Evolutionary conservation across 2,329 filamentous ascomycete genomes (phyloP), one percentile per base, ranked within the genome.

Genomic region (Beauveria medogensis): DNA sequence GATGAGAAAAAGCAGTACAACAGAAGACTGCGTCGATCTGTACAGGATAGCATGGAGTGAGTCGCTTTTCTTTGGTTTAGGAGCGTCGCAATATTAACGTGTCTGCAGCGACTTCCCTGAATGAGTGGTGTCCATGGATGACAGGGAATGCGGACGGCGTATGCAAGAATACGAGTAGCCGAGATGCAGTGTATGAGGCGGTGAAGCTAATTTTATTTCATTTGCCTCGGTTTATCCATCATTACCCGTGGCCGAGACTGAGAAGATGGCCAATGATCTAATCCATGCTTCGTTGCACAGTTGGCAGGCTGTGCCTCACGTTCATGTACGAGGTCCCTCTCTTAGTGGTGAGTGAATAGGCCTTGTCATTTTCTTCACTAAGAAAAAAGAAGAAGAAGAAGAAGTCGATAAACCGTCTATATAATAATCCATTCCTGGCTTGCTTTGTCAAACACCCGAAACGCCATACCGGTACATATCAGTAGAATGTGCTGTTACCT

Each of bases 1-100:
- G 88, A 92, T 2, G 88, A 93, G 58, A 89, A 90, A 70, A 96
- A 92, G 74, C 76, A 85, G 65, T 97, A 97, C 76, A 92, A 89
- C 68, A 85, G 93, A 58, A 85, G 85, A 63, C 79, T 97, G 64
- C 84, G 93, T 58, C 83, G 91, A 67, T 90, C 89, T 10, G 89
- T 94, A 3, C 89, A 87, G 71, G 76, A 82, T 65, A 87, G 83
- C 68, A 80, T 85, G 75, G 85, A 88, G 78, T 86, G 75, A 72
- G 77, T 74, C 5, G 12, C 26, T 24, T 68, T 14, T 22, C 7
- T 10, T n/a, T 37, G 48, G 20, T 6, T 8, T 2, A 10, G 9
- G 18, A 44, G 7, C n/a, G 16, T 7, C 3, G 24, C 22, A 5
- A 18, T 24, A 20, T 24, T 63, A n/a, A n/a, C 22, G 50, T n/a